Evolutionary conservation across 306 rosid species (phyloP).

Genomic region (Citrullus mucosospermus): DNA sequence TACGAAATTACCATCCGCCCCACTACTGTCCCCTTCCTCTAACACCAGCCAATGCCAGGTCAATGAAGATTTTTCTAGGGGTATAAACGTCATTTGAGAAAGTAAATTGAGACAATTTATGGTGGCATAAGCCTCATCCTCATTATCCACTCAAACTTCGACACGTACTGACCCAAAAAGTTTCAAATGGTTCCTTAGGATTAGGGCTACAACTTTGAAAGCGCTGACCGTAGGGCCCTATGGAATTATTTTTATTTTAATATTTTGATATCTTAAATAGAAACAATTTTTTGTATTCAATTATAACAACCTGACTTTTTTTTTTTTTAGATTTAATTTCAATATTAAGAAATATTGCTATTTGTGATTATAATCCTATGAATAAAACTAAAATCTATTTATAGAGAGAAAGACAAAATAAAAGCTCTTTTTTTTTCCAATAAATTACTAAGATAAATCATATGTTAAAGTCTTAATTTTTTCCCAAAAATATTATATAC

Average conservation of each 20-base stretch:
- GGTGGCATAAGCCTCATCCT: background rate
- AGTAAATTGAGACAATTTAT: background rate
- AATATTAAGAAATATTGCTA: background rate
- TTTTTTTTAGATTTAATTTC: background rate
- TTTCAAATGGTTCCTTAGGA: background rate
- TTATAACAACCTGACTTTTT: background rate
- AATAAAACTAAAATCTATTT: background rate
- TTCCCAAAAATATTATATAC: too few species aligned
- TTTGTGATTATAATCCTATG: background rate
- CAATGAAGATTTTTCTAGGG: background rate
- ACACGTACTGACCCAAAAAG: constrained; percentile 11
- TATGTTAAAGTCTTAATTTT: too few species aligned
- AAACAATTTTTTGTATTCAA: background rate
- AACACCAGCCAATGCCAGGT: background rate
- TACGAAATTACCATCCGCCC: background rate
- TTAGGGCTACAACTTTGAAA: background rate
- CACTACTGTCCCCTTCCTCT: background rate
- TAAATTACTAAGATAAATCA: too few species aligned
- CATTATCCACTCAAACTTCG: background rate
- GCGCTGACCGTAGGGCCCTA: background rate
- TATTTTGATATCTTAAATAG: background rate
- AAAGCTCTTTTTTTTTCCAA: too few species aligned
- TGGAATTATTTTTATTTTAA: background rate
- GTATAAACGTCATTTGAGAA: background rate
- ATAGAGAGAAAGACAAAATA: too few species aligned